Evolutionary conservation across 805 yeast genomes (phyloP).

Genomic region (Wickerhamomyces hampshirensis): DNA sequence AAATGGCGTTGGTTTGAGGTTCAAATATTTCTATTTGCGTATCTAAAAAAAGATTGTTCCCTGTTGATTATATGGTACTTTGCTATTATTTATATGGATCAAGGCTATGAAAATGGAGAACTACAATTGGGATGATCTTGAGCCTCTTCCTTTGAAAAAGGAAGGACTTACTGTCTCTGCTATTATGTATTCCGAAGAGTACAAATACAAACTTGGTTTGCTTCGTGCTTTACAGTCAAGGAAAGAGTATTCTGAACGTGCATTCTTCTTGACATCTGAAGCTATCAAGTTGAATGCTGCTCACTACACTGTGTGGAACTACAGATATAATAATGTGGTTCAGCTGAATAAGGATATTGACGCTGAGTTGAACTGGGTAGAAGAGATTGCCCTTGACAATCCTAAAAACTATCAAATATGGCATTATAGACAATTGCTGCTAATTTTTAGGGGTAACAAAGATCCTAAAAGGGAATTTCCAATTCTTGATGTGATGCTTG

Average conservation of each 20-base stretch:
- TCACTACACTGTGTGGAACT: slow-evolving; percentile 88
- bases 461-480: slow-evolving; percentile 56
- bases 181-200: slow-evolving; percentile 71
- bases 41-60: too few relatives aligned
- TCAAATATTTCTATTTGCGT: too few relatives aligned
- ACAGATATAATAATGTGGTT: slow-evolving; percentile 49
- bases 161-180: slow-evolving; percentile 50
- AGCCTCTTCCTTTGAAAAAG: slow-evolving; percentile 37
- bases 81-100: too few relatives aligned
- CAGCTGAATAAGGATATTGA: slow-evolving; percentile 32
- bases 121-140: slow-evolving; percentile 37
- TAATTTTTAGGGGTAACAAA: slow-evolving; percentile 34
- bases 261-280: slow-evolving; percentile 57
- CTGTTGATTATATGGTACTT: too few relatives aligned
- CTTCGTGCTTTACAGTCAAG: slow-evolving; percentile 53
- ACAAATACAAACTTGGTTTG: slow-evolving; percentile 53
- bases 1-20: too few relatives aligned
- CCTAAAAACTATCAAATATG: slow-evolving; percentile 96
- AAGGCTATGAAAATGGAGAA: too few relatives aligned
- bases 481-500: slow-evolving; percentile 61
- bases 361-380: slow-evolving; percentile 76
- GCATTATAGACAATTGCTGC: slow-evolving; percentile 78
- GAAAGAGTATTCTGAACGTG: slow-evolving; percentile 66
- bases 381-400: slow-evolving; percentile 63
- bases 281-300: slow-evolving; percentile 75